phyloP scores from a whole-genome alignment of 768 basidiomycete species.

The Hydnum rufescens region DNA sequence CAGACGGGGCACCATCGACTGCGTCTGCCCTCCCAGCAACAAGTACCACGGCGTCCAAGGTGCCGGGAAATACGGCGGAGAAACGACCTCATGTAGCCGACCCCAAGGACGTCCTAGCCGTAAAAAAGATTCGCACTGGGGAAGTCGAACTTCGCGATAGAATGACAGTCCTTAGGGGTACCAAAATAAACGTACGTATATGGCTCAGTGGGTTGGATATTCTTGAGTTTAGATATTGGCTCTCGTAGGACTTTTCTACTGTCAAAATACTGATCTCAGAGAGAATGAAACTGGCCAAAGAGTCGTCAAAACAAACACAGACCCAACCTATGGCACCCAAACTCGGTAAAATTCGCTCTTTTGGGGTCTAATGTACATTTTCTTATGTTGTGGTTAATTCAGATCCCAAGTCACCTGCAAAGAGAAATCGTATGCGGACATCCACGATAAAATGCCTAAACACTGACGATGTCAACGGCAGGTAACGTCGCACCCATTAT shows the following conservation, averaged over 20 bases:
- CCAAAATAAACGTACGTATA: constrained; percentile 55
- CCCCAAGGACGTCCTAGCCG: constrained; percentile 55
- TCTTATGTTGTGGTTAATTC: background rate
- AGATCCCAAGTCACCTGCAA: constrained; percentile 42
- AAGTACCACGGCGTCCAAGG: constrained; percentile 6
- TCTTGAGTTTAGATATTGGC: background rate
- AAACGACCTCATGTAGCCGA: constrained; percentile 72
- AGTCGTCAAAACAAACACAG: constrained; percentile 29
- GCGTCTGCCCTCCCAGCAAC: constrained; percentile 11
- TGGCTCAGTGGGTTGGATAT: background rate
- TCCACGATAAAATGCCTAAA: too few species aligned
- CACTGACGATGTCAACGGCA: too few species aligned
- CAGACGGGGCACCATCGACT: constrained; percentile 33
- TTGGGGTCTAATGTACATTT: background rate
- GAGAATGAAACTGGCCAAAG: constrained; percentile 60
- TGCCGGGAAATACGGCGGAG: constrained; percentile 20
- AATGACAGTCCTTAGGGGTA: constrained; percentile 64
- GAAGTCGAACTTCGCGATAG: constrained; percentile 70
- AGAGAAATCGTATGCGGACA: constrained; percentile 57
- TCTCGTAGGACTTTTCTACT: constrained; percentile 53
- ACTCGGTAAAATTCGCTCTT: constrained; percentile 17
- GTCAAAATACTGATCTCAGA: constrained; percentile 48
- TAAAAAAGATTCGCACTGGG: constrained; percentile 61
- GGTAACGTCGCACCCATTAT: constrained; percentile 81
- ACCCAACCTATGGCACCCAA: constrained; percentile 17